Conservation (phyloP, 768 basidiomycete genomes). For the Heimioporus sp. region DNA sequence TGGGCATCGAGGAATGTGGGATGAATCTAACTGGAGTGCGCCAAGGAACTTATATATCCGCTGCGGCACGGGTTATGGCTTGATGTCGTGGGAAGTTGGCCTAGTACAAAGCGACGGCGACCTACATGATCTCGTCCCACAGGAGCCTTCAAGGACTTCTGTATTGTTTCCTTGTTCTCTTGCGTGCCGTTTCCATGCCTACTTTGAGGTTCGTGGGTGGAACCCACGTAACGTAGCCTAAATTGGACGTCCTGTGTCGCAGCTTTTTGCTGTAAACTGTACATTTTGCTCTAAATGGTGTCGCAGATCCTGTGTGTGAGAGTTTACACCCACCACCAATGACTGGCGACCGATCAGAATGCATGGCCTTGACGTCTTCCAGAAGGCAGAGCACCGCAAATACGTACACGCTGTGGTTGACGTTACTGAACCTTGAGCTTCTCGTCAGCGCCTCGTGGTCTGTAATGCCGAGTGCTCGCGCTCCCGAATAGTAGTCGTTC, state of each 20-base stretch:
- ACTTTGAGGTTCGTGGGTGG: too few relatives aligned
- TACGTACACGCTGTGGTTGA: not conserved
- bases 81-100: not conserved
- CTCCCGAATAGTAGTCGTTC: too few relatives aligned
- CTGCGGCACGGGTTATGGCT: not conserved
- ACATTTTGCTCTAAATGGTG: not conserved
- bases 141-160: not conserved
- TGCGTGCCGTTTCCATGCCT: not conserved
- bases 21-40: not conserved
- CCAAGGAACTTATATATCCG: conserved; percentile 11
- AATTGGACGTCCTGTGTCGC: not conserved
- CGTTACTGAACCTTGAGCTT: not conserved
- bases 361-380: too few relatives aligned
- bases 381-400: too few relatives aligned
- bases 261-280: not conserved
- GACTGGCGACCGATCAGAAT: too few relatives aligned
- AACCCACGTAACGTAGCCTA: too few relatives aligned
- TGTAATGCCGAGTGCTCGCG: too few relatives aligned
- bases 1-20: not conserved
- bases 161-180: conserved; percentile 6
- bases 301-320: conserved; percentile 1
- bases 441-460: not conserved
- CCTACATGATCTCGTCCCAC: too few relatives aligned
- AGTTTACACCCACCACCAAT: not conserved
- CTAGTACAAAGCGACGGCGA: not conserved